Evolutionary conservation across 108 stramenopile genomes (phyloP).

Genomic region (Epithemia pelagica): DNA sequence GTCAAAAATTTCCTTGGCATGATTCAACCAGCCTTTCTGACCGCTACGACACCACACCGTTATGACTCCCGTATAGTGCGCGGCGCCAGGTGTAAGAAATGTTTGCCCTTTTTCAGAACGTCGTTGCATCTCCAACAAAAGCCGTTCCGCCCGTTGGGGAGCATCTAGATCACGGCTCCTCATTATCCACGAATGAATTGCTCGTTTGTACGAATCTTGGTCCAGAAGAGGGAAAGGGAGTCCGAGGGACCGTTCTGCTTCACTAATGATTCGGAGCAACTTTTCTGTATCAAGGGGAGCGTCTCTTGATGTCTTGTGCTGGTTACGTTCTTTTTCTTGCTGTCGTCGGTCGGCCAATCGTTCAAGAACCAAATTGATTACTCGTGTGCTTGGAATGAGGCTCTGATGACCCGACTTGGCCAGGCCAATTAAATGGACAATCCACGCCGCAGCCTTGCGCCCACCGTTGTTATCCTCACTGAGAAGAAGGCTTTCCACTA

Average conservation of each 20-base stretch:
- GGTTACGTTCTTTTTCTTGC: not conserved
- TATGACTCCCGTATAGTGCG: constrained; percentile 2
- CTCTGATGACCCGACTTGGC: not conserved
- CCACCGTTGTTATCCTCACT: not conserved
- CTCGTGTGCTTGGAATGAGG: not conserved
- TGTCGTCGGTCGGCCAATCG: not conserved
- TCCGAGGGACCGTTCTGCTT: not conserved
- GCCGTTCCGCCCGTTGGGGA: not conserved
- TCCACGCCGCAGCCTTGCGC: not conserved
- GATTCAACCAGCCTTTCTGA: not conserved
- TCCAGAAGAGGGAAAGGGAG: not conserved
- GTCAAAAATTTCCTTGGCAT: not conserved
- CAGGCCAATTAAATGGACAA: not conserved
- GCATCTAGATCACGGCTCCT: constrained; percentile 1
- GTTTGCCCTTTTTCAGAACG: not conserved
- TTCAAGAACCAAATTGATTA: not conserved
- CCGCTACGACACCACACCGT: not conserved
- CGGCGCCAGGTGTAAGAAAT: not conserved
- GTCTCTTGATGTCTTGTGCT: not conserved
- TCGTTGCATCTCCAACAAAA: constrained; percentile 6
- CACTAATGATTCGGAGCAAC: not conserved
- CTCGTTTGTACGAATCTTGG: not conserved
- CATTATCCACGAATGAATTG: not conserved
- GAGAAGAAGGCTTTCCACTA: not conserved
- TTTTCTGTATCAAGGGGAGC: not conserved